Percentiles rank a stretch among this genome's conserved stretches.
phyloP scores from a whole-genome alignment of 352 stramenopile species.

The Globisporangium sylvaticum region DNA sequence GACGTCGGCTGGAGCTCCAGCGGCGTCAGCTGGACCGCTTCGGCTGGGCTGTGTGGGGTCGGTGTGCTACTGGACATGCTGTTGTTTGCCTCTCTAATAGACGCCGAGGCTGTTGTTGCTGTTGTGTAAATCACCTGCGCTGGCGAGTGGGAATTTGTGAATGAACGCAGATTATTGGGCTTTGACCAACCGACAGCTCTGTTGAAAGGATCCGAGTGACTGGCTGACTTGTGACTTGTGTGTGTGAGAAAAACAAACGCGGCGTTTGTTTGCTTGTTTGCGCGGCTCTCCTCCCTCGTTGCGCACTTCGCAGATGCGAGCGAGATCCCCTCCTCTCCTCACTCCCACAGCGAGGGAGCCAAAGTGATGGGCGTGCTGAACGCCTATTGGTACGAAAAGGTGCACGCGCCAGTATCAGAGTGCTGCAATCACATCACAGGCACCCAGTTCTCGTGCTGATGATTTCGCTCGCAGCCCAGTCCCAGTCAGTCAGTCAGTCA shows the following conservation, averaged over 20 bases:
- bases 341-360: background rate
- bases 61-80: background rate
- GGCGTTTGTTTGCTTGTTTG: background rate
- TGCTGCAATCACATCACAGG: background rate
- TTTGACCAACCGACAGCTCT: background rate
- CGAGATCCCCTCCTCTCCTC: background rate
- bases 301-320: slow-evolving; percentile 7
- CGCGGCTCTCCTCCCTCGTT: background rate
- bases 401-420: slow-evolving; percentile 5
- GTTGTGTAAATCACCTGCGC: background rate
- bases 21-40: background rate
- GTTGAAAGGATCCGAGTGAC: background rate
- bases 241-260: slow-evolving; percentile 2
- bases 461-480: no score
- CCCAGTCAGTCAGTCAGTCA: background rate
- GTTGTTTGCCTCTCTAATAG: no score
- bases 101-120: no score
- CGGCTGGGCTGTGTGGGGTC: background rate
- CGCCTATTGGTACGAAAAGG: slow-evolving; percentile 1
- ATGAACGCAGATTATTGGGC: background rate
- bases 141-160: slow-evolving; percentile 3
- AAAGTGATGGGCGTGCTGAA: slow-evolving; percentile 1
- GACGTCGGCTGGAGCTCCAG: background rate
- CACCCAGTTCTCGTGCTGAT: no score
- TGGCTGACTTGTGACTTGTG: background rate